Conservation (phyloP, 176 grass and related monocot genomes). For the Metroxylon sagu region DNA sequence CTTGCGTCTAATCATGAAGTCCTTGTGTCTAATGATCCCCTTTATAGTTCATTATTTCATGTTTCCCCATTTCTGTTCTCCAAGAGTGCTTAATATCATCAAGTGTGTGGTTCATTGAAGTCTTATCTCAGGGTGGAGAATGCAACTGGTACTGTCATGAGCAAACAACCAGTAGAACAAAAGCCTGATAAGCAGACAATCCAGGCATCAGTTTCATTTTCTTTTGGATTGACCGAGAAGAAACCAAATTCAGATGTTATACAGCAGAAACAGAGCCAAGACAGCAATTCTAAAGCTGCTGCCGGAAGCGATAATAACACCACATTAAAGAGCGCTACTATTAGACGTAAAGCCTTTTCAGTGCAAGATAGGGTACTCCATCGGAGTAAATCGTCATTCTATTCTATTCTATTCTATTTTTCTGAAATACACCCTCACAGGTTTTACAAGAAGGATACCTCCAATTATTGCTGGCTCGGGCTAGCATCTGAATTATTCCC, state of each 20-base stretch:
- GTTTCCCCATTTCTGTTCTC: too few species aligned
- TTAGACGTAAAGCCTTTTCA: conserved; percentile 82
- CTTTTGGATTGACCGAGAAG: conserved; percentile 34
- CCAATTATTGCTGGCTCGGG: too few species aligned
- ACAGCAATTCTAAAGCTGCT: conserved; percentile 7
- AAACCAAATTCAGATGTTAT: conserved; percentile 30
- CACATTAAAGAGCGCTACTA: conserved; percentile 41
- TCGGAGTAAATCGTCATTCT: background rate
- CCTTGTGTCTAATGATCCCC: too few species aligned
- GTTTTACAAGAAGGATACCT: too few species aligned
- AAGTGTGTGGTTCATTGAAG: too few species aligned
- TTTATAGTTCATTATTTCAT: too few species aligned
- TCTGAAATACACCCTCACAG: background rate
- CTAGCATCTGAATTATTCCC: too few species aligned
- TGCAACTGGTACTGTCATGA: conserved; percentile 37
- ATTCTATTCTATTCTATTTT: conserved; percentile 1
- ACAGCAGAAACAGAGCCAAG: conserved; percentile 31
- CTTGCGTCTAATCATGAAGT: too few species aligned
- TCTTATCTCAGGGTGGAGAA: conserved; percentile 47
- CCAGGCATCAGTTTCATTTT: conserved; percentile 17
- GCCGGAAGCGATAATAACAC: conserved; percentile 24
- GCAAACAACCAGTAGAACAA: conserved; percentile 49
- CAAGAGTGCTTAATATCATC: too few species aligned
- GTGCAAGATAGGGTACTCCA: conserved; percentile 88
- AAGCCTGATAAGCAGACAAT: conserved; percentile 30